Evolutionary conservation across 768 basidiomycete genomes (phyloP), one percentile per base, ranked within the genome.

Genomic region (Basidioascus undulatus): DNA sequence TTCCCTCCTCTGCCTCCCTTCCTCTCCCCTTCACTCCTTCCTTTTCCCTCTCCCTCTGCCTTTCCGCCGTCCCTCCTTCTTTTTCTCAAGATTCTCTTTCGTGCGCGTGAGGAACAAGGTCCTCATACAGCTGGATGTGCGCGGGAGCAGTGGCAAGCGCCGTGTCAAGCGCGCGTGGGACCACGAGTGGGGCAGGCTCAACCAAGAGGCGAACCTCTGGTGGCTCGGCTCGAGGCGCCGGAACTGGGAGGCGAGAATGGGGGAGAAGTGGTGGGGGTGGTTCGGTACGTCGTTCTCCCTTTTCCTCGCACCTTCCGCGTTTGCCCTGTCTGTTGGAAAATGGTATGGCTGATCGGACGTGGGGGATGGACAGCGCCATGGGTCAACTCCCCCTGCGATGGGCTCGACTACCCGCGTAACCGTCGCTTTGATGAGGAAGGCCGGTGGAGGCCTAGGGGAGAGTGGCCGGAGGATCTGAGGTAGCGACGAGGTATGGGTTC

Each of bases 231-330:
- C 64, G 47, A 44, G 49, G 34, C 55, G 62, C 37, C 61, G 58
- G 32, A 75, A 74, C 47, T 92, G 84, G 84, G 66, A 68, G 48
- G 68, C 70, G 37, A 74, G 76, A 33, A 89, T 94, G 82, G 86
- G 86, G 8, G 57, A 49, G 26, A 67, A 61, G 43, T 55, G 57
- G 41, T 64, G 66, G 55, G 70, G 72, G 30, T 92, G 84, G 84
- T 64, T 86, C 47, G 59, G 84, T 87, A 57, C 68, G 57, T 53
- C 7, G 75, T 71, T 18, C n/a, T 19, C 32, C 19, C 34, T 35
- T 27, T 47, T 24, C 44, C 34, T 37, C 26, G 30, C n/a, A 39
- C 13, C 32, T 23, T 26, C 13, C 32, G 33, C 19, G 34, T 27
- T 32, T 44, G 39, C n/a, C 21, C 43, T 27, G n/a, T n/a, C n/a